Evolutionary conservation across 2,329 filamentous ascomycete species (phyloP).

Genomic region (Microsporum audouinii): DNA sequence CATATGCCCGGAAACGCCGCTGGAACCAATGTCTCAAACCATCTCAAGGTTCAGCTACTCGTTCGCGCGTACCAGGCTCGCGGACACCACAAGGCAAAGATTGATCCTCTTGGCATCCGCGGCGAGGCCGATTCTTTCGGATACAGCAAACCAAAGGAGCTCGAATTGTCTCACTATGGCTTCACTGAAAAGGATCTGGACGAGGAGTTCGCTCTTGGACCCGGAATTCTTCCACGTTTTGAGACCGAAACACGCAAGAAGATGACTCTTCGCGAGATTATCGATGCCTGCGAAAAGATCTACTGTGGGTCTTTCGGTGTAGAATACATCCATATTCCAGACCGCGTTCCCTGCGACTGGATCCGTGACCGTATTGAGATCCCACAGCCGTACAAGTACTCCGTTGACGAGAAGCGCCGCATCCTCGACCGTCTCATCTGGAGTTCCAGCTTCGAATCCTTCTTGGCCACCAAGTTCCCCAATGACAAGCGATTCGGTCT

Average conservation of each 20-base stretch:
- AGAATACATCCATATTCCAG: constrained; percentile 98
- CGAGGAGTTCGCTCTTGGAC: constrained; percentile 80
- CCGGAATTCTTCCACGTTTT: constrained; percentile 90
- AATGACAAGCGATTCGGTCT: constrained; percentile 99
- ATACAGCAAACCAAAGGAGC: constrained; percentile 79
- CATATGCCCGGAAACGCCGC: constrained; percentile 57
- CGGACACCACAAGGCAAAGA: constrained; percentile 95
- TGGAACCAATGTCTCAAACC: constrained; percentile 79
- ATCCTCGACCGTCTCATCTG: constrained; percentile 97
- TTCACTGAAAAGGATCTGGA: constrained; percentile 93
- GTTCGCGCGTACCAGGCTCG: constrained; percentile 96
- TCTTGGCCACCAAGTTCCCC: constrained; percentile 93
- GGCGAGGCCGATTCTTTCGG: constrained; percentile 73
- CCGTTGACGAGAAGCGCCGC: constrained; percentile 92
- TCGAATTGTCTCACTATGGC: constrained; percentile 85
- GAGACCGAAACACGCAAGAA: constrained; percentile 78
- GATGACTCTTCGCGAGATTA: constrained; percentile 93
- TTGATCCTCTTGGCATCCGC: constrained; percentile 89
- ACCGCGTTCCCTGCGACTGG: constrained; percentile 97
- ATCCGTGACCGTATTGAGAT: constrained; percentile 90
- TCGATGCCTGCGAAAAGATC: constrained; percentile 82
- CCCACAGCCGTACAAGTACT: constrained; percentile 91
- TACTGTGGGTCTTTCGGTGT: constrained; percentile 97
- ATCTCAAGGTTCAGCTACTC: constrained; percentile 94
- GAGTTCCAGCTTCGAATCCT: constrained; percentile 94